Evolutionary conservation across 2,329 filamentous ascomycete genomes (phyloP), one percentile per base, ranked within the genome.

Genomic region (Penicillium hordei): DNA sequence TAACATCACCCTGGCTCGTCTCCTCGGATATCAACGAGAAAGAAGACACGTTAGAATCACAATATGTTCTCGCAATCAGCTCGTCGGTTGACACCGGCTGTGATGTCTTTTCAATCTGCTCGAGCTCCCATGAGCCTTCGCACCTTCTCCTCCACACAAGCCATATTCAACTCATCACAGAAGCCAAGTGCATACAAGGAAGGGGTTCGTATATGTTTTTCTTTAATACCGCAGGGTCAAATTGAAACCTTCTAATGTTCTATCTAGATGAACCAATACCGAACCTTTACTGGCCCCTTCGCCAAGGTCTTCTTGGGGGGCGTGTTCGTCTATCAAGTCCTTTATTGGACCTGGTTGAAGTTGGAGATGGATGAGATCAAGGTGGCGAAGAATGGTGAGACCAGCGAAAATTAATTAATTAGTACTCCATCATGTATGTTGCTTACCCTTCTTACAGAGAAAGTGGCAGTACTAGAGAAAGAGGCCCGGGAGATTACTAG

Each of bases 291-390:
- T 6, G 68, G 77, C 34, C 78, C 79, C 10, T 76, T 81, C 50
- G 72, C 74, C 59, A 81, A 81, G 61, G 76, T 79, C 58, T 79
- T 81, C 54, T 72, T 81, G 3, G 75, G 78, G 8, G 77, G 78
- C 4, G 74, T 81, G 36, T 75, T 81, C 63, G 78, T 75, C 17
- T 81, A 80, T 63, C 79, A 81, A 60, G 70, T 79, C 42, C 69
- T 78, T 21, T 79, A 81, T 61, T 79, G 76, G 76, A 66, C 69
- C 31, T 81, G 79, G 79, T 54, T 78, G 65, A 79, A 77, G 58
- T 65, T 81, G 13, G 78, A 81, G 65, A 78, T 74, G 52, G 76
- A 79, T 56, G 78, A 79, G 59, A 68, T 69, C 7, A 79, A 76
- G 61, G 65, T 73, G 19, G 61, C 72, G 27, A 80, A 76, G 65